A percentile compares a stretch with the other conserved stretches of the same genome.
phyloP scores from a whole-genome alignment of 2,329 filamentous ascomycete genomes.

The Paraconiothyrium sp. region DNA sequence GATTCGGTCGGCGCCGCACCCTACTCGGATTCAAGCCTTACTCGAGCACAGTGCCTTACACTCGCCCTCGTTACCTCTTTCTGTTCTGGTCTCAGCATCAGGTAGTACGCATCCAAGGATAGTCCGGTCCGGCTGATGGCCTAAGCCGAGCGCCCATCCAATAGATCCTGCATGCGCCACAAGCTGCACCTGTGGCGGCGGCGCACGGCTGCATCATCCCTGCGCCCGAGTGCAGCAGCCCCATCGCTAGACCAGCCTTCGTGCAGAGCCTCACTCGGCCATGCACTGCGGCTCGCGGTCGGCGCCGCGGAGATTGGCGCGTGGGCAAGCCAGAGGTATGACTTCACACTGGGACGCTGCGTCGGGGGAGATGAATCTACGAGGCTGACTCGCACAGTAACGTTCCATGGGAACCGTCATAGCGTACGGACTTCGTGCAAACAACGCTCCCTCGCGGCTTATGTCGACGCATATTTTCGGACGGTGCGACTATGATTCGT shows the following conservation, averaged over 20 bases:
- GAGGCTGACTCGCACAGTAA: conserved; percentile 11
- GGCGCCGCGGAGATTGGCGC: conserved; percentile 11
- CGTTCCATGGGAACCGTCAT: conserved; percentile 10
- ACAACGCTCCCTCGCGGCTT: conserved; percentile 15
- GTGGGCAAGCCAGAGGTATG: conserved; percentile 9
- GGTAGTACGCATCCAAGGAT: background rate
- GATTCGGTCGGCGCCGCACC: conserved; percentile 9
- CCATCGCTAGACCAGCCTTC: conserved; percentile 1
- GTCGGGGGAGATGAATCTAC: conserved; percentile 14
- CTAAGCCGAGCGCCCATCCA: background rate
- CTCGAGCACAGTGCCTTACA: background rate
- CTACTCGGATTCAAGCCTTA: conserved; percentile 10
- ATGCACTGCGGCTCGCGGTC: background rate
- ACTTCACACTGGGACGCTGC: background rate
- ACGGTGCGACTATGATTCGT: background rate
- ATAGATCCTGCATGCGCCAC: conserved; percentile 1
- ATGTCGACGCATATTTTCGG: background rate
- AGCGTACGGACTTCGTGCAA: conserved; percentile 16
- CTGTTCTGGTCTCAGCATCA: conserved; percentile 6
- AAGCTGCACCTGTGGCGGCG: conserved; percentile 7
- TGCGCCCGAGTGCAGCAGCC: conserved; percentile 1
- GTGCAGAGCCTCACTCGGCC: conserved; percentile 5
- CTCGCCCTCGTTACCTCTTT: conserved; percentile 2
- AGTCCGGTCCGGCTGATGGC: background rate
- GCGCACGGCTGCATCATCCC: background rate